Conservation (phyloP, 139 green algal species). For the Volvox reticuliferus region DNA sequence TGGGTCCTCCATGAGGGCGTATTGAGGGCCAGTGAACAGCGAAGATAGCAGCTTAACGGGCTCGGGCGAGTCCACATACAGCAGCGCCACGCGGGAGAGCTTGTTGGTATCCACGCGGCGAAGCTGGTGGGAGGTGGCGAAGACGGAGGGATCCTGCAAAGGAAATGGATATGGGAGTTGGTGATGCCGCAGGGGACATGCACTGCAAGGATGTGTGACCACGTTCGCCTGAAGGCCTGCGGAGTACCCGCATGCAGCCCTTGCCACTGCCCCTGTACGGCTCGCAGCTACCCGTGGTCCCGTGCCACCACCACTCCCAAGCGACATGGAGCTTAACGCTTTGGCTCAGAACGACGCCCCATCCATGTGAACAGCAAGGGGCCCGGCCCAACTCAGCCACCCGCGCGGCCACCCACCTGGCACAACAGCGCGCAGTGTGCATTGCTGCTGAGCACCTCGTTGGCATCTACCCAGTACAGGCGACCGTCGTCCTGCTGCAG, state of each 20-base stretch:
- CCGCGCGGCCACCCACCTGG: conserved; percentile 40
- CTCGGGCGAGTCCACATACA: conserved; percentile 73
- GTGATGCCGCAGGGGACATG: neutral
- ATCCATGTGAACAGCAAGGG: no score
- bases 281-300: no score
- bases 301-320: no score
- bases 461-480: conserved; percentile 72
- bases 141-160: conserved; percentile 36
- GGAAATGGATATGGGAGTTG: neutral
- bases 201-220: neutral
- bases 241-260: no score
- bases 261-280: no score
- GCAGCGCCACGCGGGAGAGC: conserved; percentile 60
- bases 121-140: conserved; percentile 50
- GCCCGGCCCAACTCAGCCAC: no score
- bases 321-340: no score
- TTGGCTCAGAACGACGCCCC: no score
- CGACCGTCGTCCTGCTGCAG: conserved; percentile 69
- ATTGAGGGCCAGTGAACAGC: conserved; percentile 61
- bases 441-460: conserved; percentile 72
- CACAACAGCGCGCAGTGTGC: conserved; percentile 71
- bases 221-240: no score
- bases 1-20: conserved; percentile 44
- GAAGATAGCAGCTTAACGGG: conserved; percentile 64
- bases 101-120: conserved; percentile 61